Evolutionary conservation across 2,329 filamentous ascomycete species (phyloP).

Genomic region (Trichoderma semiorbis): DNA sequence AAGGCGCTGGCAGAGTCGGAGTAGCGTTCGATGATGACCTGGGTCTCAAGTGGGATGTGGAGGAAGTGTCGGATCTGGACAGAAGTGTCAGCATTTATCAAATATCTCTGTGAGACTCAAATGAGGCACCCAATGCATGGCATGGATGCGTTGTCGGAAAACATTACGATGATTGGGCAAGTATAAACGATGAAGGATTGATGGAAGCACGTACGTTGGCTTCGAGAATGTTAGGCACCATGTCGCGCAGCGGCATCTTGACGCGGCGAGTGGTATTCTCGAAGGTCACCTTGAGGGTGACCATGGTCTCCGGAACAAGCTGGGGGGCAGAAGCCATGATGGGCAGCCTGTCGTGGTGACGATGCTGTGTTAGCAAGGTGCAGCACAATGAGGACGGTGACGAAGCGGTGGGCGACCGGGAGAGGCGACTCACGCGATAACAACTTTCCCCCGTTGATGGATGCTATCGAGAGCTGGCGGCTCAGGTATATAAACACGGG

Average conservation of each 20-base stretch:
- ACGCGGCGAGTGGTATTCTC: conserved; percentile 75
- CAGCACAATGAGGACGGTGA: not conserved
- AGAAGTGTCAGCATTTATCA: not conserved
- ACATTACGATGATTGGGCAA: not conserved
- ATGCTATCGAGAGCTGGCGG: conserved; percentile 1
- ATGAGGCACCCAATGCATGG: not conserved
- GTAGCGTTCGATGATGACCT: conserved; percentile 78
- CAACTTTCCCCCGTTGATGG: not conserved
- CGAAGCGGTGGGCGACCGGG: conserved; percentile 13
- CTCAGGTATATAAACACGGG: not conserved
- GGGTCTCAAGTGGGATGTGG: conserved; percentile 31
- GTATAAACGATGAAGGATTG: not conserved
- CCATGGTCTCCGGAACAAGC: conserved; percentile 36
- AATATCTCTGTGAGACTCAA: not conserved
- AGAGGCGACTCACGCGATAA: conserved; percentile 15
- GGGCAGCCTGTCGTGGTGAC: conserved; percentile 1
- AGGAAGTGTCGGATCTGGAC: conserved; percentile 37
- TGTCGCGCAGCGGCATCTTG: conserved; percentile 85
- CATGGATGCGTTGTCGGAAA: not conserved
- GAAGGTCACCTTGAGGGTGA: conserved; percentile 82
- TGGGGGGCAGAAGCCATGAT: conserved; percentile 17
- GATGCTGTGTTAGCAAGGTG: not conserved
- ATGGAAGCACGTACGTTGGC: conserved; percentile 66
- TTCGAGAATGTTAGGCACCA: conserved; percentile 70
- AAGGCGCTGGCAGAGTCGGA: conserved; percentile 86